Base-by-base conservation (phyloP, 2,329 filamentous ascomycete species). In the Claviceps sp. region DNA sequence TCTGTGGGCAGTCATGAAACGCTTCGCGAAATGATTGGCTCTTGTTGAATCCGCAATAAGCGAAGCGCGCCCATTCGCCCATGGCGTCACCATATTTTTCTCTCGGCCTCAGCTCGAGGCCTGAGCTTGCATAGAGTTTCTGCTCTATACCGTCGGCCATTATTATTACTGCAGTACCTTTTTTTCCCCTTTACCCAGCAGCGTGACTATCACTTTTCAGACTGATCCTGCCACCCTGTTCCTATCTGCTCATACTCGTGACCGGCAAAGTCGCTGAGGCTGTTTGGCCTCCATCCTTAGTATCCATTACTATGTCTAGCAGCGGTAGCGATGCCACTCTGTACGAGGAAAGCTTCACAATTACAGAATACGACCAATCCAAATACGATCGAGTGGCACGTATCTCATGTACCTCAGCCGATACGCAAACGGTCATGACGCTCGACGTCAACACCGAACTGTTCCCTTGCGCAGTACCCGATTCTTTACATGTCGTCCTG, bases 331-430 rank as follows among this genome's bases (percentile, higher is more conserved):
- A 97, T 72, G 84, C 90, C 54, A 85, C 93, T 63, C 87, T 97
- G 69, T 95, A 94, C 72, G 89, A 96, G 71, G 89, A 95, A 65
- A 84, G 81, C 62, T 96, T 97, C 78, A 86, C 79, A 55, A 77
- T 97, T 62, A 91, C 82, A 59, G 72, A 79, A 52, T 74, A 89
- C 67, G 87, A 95, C 72, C 78, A 83, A 63, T 79, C 84, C 63
- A 95, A 96, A 72, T 98, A 98, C 71, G 93, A 97, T 72, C 88
- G 91, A 58, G 91, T 96, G 26, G 86, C 88, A 52, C 91, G 93
- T 60, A 81, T 97, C 64, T 81, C 75, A 52, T 89, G 82, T 64
- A 86, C 78, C 49, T 91, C 85, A 24, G 75, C 78, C 59, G 89
- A 95, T 70, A 79, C 78, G 60, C 76, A 81, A 57, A 87, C 86